phyloP scores from a whole-genome alignment of 163 green algal species.

The Scenedesmus sp. region DNA sequence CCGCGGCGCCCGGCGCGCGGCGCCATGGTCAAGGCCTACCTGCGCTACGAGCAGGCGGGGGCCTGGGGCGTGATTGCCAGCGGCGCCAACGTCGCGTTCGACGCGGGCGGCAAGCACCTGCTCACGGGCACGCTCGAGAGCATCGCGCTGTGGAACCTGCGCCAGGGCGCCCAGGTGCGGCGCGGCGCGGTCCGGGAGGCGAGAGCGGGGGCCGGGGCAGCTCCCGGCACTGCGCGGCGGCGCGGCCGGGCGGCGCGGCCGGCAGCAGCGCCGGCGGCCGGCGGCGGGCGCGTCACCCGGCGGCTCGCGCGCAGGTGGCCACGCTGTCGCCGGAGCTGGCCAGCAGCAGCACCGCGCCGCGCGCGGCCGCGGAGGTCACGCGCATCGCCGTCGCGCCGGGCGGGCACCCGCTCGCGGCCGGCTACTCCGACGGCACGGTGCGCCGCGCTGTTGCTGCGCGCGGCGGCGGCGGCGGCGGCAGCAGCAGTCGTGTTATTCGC shows the following conservation, averaged over 20 bases:
- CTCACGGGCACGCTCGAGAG: constrained; percentile 83
- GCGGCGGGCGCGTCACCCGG: not conserved
- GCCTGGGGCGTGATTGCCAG: constrained; percentile 88
- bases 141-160: constrained; percentile 86
- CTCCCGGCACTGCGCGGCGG: not conserved
- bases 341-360: constrained; percentile 44
- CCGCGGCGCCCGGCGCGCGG: no score
- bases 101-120: constrained; percentile 70
- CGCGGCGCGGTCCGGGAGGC: constrained; percentile 24
- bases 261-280: not conserved
- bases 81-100: constrained; percentile 69
- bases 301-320: constrained; percentile 39
- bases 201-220: constrained; percentile 33
- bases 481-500: no score
- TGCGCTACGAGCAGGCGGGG: constrained; percentile 85
- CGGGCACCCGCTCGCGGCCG: constrained; percentile 65
- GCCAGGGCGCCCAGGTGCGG: constrained; percentile 75
- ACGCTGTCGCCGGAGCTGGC: constrained; percentile 47
- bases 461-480: not conserved
- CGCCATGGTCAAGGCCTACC: constrained; percentile 97
- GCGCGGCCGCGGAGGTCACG: constrained; percentile 73
- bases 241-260: not conserved
- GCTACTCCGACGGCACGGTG: constrained; percentile 82
- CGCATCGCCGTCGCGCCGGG: constrained; percentile 60
- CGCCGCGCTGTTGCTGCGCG: not conserved